A percentile compares a stretch with the other conserved stretches of the same genome.
phyloP scores from a whole-genome alignment of 768 basidiomycete genomes.

The Kwoniella botswanensis region DNA sequence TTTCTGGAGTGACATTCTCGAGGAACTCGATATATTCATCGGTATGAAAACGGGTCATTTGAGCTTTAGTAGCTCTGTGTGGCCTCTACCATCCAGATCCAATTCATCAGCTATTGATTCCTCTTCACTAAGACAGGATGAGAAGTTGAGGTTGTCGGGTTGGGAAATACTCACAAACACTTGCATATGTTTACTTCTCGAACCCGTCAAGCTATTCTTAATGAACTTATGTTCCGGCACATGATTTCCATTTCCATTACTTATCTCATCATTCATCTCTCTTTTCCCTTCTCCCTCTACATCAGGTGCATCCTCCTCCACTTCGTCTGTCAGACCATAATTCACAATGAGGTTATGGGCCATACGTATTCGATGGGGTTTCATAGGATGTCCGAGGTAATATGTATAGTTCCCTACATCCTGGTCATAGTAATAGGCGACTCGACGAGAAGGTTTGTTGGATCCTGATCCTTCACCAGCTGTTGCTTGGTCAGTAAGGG shows the following conservation, averaged over 20 bases:
- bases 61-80: slow-evolving; percentile 70
- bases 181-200: slow-evolving; percentile 66
- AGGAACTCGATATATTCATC: slow-evolving; percentile 98
- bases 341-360: slow-evolving; percentile 88
- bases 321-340: slow-evolving; percentile 87
- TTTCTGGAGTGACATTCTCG: slow-evolving; percentile 86
- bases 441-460: slow-evolving; percentile 29
- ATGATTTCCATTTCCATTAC: neutral
- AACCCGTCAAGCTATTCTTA: slow-evolving; percentile 28
- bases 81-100: slow-evolving; percentile 63
- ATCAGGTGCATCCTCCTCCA: slow-evolving; percentile 26
- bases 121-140: neutral
- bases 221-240: slow-evolving; percentile 22
- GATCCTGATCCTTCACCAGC: neutral
- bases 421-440: slow-evolving; percentile 52
- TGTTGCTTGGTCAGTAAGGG: neutral
- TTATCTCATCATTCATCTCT: slow-evolving; percentile 27
- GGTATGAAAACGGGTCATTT: slow-evolving; percentile 94
- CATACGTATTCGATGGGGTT: slow-evolving; percentile 92
- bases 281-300: slow-evolving; percentile 30
- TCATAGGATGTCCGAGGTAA: slow-evolving; percentile 90
- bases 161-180: slow-evolving; percentile 68
- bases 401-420: slow-evolving; percentile 74
- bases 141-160: neutral
- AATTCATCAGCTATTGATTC: neutral